Percentiles rank a stretch among this genome's conserved stretches.
phyloP scores from a whole-genome alignment of 2,329 filamentous ascomycete species.

The Proliferodiscus dingleyae region DNA sequence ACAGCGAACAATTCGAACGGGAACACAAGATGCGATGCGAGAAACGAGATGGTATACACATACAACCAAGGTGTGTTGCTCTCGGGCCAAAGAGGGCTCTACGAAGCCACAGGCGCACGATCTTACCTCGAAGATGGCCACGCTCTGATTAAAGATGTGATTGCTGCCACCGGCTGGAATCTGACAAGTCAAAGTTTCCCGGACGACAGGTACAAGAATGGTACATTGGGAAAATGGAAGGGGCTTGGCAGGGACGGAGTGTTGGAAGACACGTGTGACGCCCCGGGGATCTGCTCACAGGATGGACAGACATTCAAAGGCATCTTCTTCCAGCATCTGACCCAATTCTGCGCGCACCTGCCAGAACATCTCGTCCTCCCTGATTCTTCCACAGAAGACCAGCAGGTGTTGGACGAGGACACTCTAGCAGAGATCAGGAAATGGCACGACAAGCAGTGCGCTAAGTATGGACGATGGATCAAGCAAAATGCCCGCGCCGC shows the following conservation, averaged over 20 bases:
- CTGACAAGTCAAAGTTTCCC: slow-evolving; percentile 29
- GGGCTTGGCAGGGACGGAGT: slow-evolving; percentile 76
- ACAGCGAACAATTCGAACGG: slow-evolving; percentile 45
- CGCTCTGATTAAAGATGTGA: slow-evolving; percentile 65
- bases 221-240: slow-evolving; percentile 48
- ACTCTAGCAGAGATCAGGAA: slow-evolving; percentile 16
- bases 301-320: slow-evolving; percentile 89
- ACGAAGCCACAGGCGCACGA: slow-evolving; percentile 67
- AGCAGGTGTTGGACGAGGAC: slow-evolving; percentile 26
- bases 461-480: slow-evolving; percentile 69
- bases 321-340: slow-evolving; percentile 88
- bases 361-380: slow-evolving; percentile 29
- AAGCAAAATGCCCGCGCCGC: slow-evolving; percentile 72
- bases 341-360: slow-evolving; percentile 69
- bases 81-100: slow-evolving; percentile 74
- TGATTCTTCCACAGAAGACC: no score
- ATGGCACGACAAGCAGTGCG: slow-evolving; percentile 58
- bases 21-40: slow-evolving; percentile 71
- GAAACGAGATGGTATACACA: slow-evolving; percentile 87
- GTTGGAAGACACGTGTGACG: slow-evolving; percentile 80
- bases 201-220: slow-evolving; percentile 1
- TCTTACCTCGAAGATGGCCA: slow-evolving; percentile 77
- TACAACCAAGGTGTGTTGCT: slow-evolving; percentile 94
- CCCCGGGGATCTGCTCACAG: slow-evolving; percentile 68
- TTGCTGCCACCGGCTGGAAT: slow-evolving; percentile 74